Evolutionary conservation across 306 rosid genomes (phyloP).

Genomic region (Citrullus amarus): DNA sequence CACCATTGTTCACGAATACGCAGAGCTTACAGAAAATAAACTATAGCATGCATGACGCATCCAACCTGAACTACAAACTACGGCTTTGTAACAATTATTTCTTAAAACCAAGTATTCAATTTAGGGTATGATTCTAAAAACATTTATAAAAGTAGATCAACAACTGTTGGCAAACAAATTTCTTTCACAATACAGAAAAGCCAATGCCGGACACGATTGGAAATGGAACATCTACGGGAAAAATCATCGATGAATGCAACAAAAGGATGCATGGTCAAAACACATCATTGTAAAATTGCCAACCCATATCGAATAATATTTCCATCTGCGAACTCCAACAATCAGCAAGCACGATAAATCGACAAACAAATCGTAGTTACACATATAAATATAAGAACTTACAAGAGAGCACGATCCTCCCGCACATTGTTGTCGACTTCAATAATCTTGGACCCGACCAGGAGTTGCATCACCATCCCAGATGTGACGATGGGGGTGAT

Average conservation of each 20-base stretch:
- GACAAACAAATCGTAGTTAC: no score
- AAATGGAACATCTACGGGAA: neutral
- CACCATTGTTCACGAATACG: neutral
- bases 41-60: neutral
- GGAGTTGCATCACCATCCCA: constrained; percentile 84
- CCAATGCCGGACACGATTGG: neutral
- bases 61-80: neutral
- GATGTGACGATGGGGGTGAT: constrained; percentile 93
- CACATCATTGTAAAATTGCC: neutral
- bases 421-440: constrained; percentile 91
- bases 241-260: neutral
- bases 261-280: neutral
- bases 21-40: neutral
- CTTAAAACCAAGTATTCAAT: neutral
- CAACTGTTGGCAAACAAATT: neutral
- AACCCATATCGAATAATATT: neutral
- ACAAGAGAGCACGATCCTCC: constrained; percentile 92
- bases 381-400: constrained; percentile 12
- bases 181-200: neutral
- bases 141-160: no score
- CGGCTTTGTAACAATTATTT: neutral
- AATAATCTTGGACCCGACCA: constrained; percentile 81
- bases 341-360: neutral
- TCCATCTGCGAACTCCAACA: neutral
- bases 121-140: neutral